A percentile compares a stretch with the other conserved stretches of the same genome.
These are phyloP conservation scores for Amanita molliuscula DNA, from an alignment of 768 basidiomycete genomes.

Conservation along the genomic window DNA sequence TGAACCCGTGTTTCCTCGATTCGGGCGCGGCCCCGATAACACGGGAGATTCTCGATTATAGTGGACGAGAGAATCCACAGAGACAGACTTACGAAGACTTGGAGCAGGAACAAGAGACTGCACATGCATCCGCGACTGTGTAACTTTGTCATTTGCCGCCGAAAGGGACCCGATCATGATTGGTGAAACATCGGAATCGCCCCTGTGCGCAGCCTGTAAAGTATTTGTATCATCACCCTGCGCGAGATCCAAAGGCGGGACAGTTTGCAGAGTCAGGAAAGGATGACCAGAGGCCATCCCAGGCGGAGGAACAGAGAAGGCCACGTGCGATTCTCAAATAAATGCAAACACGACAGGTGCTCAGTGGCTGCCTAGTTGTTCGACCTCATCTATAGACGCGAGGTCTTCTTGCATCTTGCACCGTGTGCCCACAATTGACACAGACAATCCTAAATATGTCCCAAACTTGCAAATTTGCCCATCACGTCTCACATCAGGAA, in stretches of 20 bases:
- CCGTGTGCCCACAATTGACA: too few species aligned
- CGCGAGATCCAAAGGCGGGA: conserved; percentile 8
- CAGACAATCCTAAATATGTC: background rate
- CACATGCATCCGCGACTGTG: conserved; percentile 11
- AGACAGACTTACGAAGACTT: conserved; percentile 60
- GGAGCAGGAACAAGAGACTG: conserved; percentile 22
- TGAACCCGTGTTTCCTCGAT: conserved; percentile 25
- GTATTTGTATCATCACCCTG: conserved; percentile 3
- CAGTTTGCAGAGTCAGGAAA: conserved; percentile 1
- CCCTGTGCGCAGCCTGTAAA: background rate
- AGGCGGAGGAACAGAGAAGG: conserved; percentile 15
- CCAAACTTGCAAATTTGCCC: background rate
- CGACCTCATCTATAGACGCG: too few species aligned
- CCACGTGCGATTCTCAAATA: background rate
- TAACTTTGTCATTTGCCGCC: conserved; percentile 23
- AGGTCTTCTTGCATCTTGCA: too few species aligned
- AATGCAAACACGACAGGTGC: conserved; percentile 14
- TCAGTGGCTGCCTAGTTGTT: too few species aligned
- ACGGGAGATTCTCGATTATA: conserved; percentile 27
- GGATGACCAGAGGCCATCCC: conserved; percentile 13
- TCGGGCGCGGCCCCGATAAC: conserved; percentile 22
- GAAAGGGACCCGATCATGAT: conserved; percentile 25
- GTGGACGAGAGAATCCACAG: conserved; percentile 65
- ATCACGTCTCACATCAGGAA: too few species aligned
- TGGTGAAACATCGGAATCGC: conserved; percentile 7